Evolutionary conservation across 1,139 yeast genomes (phyloP), one percentile per base, ranked within the genome.

Genomic region (Oligophagozyma castellii): DNA sequence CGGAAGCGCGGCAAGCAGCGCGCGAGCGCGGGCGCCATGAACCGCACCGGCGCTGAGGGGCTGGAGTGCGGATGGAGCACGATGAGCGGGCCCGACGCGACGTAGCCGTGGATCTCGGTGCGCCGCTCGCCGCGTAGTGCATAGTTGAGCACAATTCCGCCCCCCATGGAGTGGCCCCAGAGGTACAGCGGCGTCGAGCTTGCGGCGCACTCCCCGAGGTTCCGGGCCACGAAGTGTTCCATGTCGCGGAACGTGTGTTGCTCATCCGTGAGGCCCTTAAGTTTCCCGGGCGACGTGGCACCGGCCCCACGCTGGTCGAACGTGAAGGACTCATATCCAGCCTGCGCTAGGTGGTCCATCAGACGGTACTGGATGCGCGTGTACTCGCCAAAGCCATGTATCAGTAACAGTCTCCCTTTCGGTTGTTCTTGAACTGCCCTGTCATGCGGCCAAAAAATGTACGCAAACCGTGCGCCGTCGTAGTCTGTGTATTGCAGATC

Each of bases 91-190:
- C 78, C 86, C 21, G 68, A 59, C 2, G 69, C 72, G 26, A 73
- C 56, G 35, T 70, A 68, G 0, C 76, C 77, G 28, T 61, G 59
- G 29, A 86, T 43, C 16, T 62, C 45, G 22, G 70, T 67, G 27
- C 63, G 61, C 50, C 68, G 46, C 37, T 61, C 67, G 3, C 95
- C 95, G 27, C 59, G 57, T 30, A 76, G 65, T 11, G 73, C 80
- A 51, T 86, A 86, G 53, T 75, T 80, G 37, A 84, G 60, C 0
- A 63, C 60, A 30, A 83, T 73, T 0, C 80, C 94, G 13, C 95
- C 95, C 28, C 98, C 98, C 95, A 89, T 84, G n/a, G 93, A 80
- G 48, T 80, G 93, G 2, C 95, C 95, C 56, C 70, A 62, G 39
- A 89, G 49, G 44, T 64, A 67, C 24, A 83, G 47, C 38, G 71